Percentiles rank a stretch among this genome's conserved stretches.
Evolutionary conservation across 768 basidiomycete genomes (phyloP).

Genomic region (Russula olivacea): DNA sequence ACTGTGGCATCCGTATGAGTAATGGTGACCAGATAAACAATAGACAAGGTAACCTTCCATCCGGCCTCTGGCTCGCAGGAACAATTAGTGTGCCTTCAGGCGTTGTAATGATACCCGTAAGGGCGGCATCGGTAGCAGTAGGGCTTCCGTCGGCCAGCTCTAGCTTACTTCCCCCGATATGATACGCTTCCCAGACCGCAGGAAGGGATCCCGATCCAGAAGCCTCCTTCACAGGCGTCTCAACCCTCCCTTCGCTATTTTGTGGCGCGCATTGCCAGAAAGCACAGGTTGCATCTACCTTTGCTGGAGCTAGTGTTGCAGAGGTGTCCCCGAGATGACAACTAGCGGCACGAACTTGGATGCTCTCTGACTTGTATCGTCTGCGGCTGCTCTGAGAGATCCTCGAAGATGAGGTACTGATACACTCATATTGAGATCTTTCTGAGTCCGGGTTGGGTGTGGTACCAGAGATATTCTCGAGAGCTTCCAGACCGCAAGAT

Average conservation of each 20-base stretch:
- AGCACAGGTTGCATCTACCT: background rate
- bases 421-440: background rate
- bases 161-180: background rate
- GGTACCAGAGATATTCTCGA: background rate
- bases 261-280: background rate
- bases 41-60: constrained; percentile 7
- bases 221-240: background rate
- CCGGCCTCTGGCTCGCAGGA: constrained; percentile 17
- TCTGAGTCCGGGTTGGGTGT: background rate
- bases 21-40: background rate
- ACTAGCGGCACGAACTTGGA: background rate
- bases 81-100: constrained; percentile 9
- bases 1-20: background rate
- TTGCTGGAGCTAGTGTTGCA: background rate
- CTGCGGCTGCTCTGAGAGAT: background rate
- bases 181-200: background rate
- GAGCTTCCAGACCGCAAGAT: background rate
- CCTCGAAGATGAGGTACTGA: background rate
- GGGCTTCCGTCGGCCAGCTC: background rate
- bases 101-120: constrained; percentile 8
- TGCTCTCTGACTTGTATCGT: constrained; percentile 14
- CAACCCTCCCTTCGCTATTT: background rate
- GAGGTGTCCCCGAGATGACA: constrained; percentile 4
- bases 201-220: background rate
- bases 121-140: background rate